Conservation (phyloP, 2,329 filamentous ascomycete genomes). For the Ceratocystis colombiana region DNA sequence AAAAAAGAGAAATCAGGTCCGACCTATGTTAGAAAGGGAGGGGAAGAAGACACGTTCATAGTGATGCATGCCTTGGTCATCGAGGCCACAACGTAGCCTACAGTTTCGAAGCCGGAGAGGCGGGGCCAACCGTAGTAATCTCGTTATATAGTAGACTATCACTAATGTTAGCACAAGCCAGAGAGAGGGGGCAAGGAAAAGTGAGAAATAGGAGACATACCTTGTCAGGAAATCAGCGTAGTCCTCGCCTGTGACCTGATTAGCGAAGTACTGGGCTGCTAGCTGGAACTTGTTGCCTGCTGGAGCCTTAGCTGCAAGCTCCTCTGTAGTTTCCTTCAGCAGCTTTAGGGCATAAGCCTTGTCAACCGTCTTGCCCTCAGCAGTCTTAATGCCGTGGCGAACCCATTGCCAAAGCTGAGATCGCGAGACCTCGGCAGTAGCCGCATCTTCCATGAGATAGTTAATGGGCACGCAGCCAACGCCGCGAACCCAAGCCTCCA, state of each 20-base stretch:
- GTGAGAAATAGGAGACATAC: constrained; percentile 41
- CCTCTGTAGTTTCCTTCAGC: constrained; percentile 73
- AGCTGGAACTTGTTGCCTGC: constrained; percentile 87
- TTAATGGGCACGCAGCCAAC: constrained; percentile 96
- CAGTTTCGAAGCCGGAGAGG: constrained; percentile 53
- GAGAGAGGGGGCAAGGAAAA: neutral
- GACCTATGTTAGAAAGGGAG: neutral
- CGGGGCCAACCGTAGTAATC: constrained; percentile 62
- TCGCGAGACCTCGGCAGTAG: constrained; percentile 89
- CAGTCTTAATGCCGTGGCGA: constrained; percentile 59
- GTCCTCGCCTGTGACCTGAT: constrained; percentile 91
- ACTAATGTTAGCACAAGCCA: constrained; percentile 24
- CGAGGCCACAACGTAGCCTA: constrained; percentile 32
- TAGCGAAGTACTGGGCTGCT: constrained; percentile 83
- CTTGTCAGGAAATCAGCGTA: constrained; percentile 91
- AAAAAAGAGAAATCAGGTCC: neutral
- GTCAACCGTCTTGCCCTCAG: constrained; percentile 84
- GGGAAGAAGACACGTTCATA: neutral
- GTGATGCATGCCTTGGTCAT: neutral
- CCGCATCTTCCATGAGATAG: constrained; percentile 96
- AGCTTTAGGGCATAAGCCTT: constrained; percentile 83
- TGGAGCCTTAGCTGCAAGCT: constrained; percentile 61
- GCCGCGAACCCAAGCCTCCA: constrained; percentile 96
- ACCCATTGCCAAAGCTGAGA: constrained; percentile 97
- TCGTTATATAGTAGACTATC: constrained; percentile 72